Evolutionary conservation across 148 eudicot species (phyloP), one percentile per base, ranked within the genome.

Genomic region (Drosera capensis): DNA sequence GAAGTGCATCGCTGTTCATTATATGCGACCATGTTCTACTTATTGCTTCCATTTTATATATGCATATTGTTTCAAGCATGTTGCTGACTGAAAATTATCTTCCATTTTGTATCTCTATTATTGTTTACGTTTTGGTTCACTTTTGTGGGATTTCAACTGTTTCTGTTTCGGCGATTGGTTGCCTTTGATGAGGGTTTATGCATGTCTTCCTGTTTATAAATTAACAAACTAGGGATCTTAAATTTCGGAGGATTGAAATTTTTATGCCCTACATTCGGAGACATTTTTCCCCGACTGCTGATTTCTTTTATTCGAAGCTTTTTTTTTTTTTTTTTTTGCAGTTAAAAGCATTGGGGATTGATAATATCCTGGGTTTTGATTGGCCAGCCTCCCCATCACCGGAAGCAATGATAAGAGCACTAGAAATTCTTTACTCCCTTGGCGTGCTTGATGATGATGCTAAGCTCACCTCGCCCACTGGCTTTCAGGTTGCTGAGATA

Each of bases 301-400:
- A 14, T 2, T 39, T 17, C 17, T 21, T 28, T 31, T 6, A 8
- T 42, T 7, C 14, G 17, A 17, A 19, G 48, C 16, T 7, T 15
- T 51, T 8, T 37, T 29, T 36, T 48, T 24, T 61, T 40, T 38
- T 26, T 37, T 21, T 58, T n/a, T 59, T 51, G 51, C 79, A 92
- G 99, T 66, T 92, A 51, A 92, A 92, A 65, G 93, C 95, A 20
- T 65, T 92, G 54, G 99, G 99, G 22, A 85, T 92, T 48, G 99
- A 92, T 68, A 85, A 92, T 55, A 81, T 92, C 51, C 66, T 92
- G 61, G 94, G 95, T 51, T 92, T 92, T 61, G 94, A 78, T 59
- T 92, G 99, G 95, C 95, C 79, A 20, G 71, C 95, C 48, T 75
- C 99, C 42, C 95, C 99, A 8, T 81, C 95, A n/a, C 80, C 99